Percentiles rank a stretch among this genome's conserved stretches.
Conservation (phyloP, 371 early-diverging fungal species). For the Syncephalastrum racemosum region DNA sequence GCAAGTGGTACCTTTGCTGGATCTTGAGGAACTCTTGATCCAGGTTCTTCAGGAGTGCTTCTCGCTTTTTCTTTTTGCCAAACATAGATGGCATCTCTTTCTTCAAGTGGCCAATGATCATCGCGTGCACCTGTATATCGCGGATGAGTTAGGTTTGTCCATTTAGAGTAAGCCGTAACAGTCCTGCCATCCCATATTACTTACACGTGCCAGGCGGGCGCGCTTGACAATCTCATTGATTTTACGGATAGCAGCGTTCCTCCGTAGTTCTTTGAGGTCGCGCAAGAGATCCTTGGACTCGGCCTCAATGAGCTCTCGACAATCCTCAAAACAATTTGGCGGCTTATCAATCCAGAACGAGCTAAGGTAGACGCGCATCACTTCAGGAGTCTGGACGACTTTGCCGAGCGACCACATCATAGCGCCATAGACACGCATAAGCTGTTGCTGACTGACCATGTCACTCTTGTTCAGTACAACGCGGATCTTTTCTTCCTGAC, state of each 20-base stretch:
- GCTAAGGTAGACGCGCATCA: constrained; percentile 81
- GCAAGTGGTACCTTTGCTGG: constrained; percentile 65
- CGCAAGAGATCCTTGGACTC: constrained; percentile 79
- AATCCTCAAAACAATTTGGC: constrained; percentile 71
- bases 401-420: constrained; percentile 94
- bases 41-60: constrained; percentile 68
- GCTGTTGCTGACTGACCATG: constrained; percentile 81
- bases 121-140: constrained; percentile 64
- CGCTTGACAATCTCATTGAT: constrained; percentile 91
- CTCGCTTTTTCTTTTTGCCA: constrained; percentile 77
- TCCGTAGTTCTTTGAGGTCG: constrained; percentile 71
- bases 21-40: constrained; percentile 75
- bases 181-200: background rate
- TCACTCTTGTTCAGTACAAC: constrained; percentile 88
- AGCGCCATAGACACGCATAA: constrained; percentile 91
- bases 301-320: constrained; percentile 65
- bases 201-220: constrained; percentile 70
- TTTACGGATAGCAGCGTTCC: constrained; percentile 80
- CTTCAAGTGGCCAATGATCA: constrained; percentile 76
- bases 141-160: too few species aligned
- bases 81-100: constrained; percentile 82
- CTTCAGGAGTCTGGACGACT: constrained; percentile 86
- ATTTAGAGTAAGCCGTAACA: background rate
- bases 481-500: constrained; percentile 85
- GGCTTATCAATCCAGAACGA: constrained; percentile 82